Percentiles rank a stretch among this genome's conserved stretches.
These are phyloP conservation scores for Tetrastigma voinierianum DNA, from an alignment of 164 flowering plant genomes.

Conservation along the genomic window DNA sequence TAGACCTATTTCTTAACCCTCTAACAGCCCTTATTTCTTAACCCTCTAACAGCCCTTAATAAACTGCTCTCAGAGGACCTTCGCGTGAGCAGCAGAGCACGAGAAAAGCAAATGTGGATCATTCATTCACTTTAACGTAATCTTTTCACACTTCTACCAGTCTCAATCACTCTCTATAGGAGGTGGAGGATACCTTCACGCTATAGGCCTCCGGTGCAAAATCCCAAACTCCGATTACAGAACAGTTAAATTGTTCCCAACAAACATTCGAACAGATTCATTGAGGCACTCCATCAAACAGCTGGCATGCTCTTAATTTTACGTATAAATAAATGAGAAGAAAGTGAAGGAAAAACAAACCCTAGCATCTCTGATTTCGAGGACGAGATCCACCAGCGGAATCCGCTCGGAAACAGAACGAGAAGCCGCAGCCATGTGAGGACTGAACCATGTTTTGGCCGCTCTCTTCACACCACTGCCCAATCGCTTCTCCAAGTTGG, in stretches of 20 bases:
- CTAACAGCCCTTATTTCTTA: no score
- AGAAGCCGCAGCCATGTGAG: conserved; percentile 84
- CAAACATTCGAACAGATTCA: not conserved
- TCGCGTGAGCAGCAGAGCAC: no score
- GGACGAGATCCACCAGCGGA: conserved; percentile 60
- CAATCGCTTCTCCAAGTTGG: conserved; percentile 30
- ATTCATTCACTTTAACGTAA: no score
- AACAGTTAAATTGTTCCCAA: not conserved
- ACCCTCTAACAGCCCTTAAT: no score
- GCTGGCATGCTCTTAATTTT: not conserved
- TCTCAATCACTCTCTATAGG: no score
- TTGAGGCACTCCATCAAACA: conserved; percentile 46
- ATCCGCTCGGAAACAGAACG: conserved; percentile 68
- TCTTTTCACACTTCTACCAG: no score
- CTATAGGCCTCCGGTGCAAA: not conserved
- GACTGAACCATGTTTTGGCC: conserved; percentile 51
- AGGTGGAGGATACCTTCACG: no score
- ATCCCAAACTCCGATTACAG: not conserved
- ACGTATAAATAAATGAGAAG: not conserved
- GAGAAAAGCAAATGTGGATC: no score
- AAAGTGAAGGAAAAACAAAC: conserved; percentile 28
- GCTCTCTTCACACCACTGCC: conserved; percentile 34
- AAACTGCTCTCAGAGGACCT: no score
- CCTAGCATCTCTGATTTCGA: conserved; percentile 88
- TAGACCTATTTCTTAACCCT: no score